Conservation (phyloP, 2,329 filamentous ascomycete genomes). For the Xylaria sp. region DNA sequence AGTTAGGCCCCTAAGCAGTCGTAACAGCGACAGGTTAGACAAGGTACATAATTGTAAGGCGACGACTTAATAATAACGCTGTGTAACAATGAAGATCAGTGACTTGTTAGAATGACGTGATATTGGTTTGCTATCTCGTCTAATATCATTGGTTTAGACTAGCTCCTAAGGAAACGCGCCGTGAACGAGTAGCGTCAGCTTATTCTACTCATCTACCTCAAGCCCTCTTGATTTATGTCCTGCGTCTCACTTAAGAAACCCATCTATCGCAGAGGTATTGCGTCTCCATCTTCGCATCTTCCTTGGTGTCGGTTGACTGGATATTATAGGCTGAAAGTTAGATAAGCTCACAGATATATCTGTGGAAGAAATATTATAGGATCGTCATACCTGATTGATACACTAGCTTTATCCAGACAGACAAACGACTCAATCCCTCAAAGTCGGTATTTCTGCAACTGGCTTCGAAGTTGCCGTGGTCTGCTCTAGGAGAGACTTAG, state of each 20-base stretch:
- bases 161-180: neutral
- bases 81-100: neutral
- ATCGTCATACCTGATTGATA: constrained; percentile 12
- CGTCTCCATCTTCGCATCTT: neutral
- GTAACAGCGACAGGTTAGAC: neutral
- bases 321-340: constrained; percentile 11
- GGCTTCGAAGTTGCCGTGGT: neutral
- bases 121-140: neutral
- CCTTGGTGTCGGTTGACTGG: neutral
- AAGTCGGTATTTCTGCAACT: neutral
- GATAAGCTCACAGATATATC: neutral
- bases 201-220: constrained; percentile 7
- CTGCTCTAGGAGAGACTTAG: neutral
- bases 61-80: neutral
- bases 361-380: neutral
- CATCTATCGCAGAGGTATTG: neutral
- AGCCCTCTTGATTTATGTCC: constrained; percentile 3
- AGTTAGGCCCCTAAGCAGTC: neutral
- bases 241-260: neutral
- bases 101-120: constrained; percentile 7
- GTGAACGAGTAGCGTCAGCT: neutral
- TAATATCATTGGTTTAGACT: neutral
- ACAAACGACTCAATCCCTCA: neutral
- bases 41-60: constrained; percentile 9
- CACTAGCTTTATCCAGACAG: neutral